phyloP scores from a whole-genome alignment of 2,329 filamentous ascomycete species.

The Daldinia eschscholtzii region DNA sequence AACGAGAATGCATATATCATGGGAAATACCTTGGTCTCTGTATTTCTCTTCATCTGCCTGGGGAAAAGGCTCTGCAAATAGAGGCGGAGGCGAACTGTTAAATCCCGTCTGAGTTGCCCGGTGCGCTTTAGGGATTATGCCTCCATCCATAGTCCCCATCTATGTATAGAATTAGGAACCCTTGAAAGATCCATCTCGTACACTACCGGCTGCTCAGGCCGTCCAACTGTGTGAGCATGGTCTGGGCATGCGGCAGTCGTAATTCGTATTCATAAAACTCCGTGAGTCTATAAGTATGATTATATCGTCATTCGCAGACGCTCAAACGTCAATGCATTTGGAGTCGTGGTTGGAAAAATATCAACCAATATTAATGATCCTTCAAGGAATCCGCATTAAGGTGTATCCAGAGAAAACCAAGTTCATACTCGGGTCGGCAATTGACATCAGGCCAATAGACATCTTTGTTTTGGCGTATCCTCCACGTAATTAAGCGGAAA shows the following conservation, averaged over 20 bases:
- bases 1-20: conserved; percentile 44
- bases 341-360: conserved; percentile 32
- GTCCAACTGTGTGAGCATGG: conserved; percentile 37
- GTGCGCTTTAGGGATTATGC: conserved; percentile 34
- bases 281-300: conserved; percentile 50
- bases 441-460: conserved; percentile 24
- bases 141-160: conserved; percentile 32
- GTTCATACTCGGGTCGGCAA: conserved; percentile 19
- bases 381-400: conserved; percentile 36
- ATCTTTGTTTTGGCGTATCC: conserved; percentile 20
- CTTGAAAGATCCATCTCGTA: conserved; percentile 29
- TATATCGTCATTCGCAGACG: conserved; percentile 44
- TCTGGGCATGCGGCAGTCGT: conserved; percentile 45
- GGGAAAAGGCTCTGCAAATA: conserved; percentile 20
- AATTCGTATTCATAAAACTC: conserved; percentile 52
- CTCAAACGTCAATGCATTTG: conserved; percentile 38
- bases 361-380: conserved; percentile 25
- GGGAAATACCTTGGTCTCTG: conserved; percentile 17
- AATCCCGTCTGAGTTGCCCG: conserved; percentile 30
- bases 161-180: conserved; percentile 37
- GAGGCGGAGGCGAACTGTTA: conserved; percentile 29
- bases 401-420: conserved; percentile 44
- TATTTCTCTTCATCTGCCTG: conserved; percentile 23
- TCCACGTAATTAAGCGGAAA: conserved; percentile 46
- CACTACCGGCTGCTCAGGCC: conserved; percentile 20